These are phyloP conservation scores for Cicer cuneatum DNA, from an alignment of 306 rosid species.

Conservation along the genomic window DNA sequence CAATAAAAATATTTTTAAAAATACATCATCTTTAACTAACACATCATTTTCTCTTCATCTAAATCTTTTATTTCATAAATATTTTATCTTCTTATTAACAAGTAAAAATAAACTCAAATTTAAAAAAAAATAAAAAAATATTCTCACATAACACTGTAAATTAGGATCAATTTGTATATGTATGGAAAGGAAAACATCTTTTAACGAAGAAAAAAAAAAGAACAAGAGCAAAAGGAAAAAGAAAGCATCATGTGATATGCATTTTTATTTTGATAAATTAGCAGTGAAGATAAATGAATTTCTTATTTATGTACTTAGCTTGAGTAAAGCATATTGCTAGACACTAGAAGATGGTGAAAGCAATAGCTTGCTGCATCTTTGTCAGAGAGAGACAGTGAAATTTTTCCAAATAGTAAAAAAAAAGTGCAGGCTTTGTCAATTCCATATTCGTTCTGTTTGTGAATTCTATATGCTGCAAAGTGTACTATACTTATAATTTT, in stretches of 20 bases:
- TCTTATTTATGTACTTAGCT: background rate
- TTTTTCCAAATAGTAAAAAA: conserved; percentile 15
- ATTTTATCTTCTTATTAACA: too few species aligned
- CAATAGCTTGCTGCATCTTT: conserved; percentile 37
- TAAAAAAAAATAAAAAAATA: too few species aligned
- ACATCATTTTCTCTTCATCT: too few species aligned
- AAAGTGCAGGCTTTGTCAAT: conserved; percentile 43
- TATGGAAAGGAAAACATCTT: background rate
- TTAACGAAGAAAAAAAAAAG: background rate
- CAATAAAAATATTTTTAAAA: too few species aligned
- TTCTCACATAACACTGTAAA: too few species aligned
- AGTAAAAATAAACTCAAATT: too few species aligned
- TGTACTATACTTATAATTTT: background rate
- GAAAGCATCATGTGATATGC: conserved; percentile 2
- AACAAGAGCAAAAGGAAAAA: background rate
- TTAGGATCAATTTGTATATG: background rate
- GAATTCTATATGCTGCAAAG: conserved; percentile 19
- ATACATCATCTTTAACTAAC: too few species aligned
- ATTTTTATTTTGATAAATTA: background rate
- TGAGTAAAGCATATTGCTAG: conserved; percentile 9
- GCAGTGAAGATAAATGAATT: background rate
- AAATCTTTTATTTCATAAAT: too few species aligned
- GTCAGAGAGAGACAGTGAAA: conserved; percentile 40
- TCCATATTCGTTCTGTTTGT: conserved; percentile 35
- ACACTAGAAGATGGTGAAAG: conserved; percentile 24